phyloP scores from a whole-genome alignment of 2,329 filamentous ascomycete genomes.

The Grosmannia serpens region DNA sequence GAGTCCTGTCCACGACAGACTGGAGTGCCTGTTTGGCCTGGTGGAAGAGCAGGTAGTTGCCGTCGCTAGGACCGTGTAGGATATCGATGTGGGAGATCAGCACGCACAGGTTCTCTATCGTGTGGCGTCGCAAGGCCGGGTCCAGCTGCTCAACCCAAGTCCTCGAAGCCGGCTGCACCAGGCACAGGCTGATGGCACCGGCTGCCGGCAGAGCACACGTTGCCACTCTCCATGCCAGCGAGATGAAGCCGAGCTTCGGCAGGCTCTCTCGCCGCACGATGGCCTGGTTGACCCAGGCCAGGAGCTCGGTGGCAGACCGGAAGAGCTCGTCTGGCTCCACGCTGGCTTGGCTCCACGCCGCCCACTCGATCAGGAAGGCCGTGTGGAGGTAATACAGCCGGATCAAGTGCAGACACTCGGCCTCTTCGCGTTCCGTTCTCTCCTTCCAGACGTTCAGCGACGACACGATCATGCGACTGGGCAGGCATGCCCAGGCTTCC shows the following conservation, averaged over 20 bases:
- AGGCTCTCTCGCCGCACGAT: conserved; percentile 3
- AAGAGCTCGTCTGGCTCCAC: conserved; percentile 2
- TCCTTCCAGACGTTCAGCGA: not conserved
- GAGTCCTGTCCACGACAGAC: not conserved
- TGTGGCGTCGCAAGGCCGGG: not conserved
- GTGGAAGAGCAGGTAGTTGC: conserved; percentile 6
- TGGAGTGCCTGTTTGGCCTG: conserved; percentile 2
- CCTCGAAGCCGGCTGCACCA: not conserved
- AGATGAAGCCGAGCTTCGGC: conserved; percentile 4
- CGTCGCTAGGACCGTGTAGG: conserved; percentile 5
- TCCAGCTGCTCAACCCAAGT: not conserved
- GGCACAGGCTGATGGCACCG: conserved; percentile 2
- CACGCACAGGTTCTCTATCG: conserved; percentile 3
- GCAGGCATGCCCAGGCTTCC: conserved; percentile 2
- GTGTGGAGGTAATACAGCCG: conserved; percentile 6
- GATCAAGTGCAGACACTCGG: conserved; percentile 3
- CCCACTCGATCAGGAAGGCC: conserved; percentile 5
- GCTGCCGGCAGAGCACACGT: conserved; percentile 5
- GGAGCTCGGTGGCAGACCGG: conserved; percentile 2
- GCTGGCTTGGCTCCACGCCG: conserved; percentile 1
- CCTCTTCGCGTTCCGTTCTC: not conserved
- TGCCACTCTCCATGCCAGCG: conserved; percentile 3
- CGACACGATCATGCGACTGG: conserved; percentile 1
- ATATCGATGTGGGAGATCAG: conserved; percentile 6
- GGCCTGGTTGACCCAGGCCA: conserved; percentile 7